Evolutionary conservation across 2,329 filamentous ascomycete genomes (phyloP), one percentile per base, ranked within the genome.

Genomic region (Ophiostoma pallidulum): DNA sequence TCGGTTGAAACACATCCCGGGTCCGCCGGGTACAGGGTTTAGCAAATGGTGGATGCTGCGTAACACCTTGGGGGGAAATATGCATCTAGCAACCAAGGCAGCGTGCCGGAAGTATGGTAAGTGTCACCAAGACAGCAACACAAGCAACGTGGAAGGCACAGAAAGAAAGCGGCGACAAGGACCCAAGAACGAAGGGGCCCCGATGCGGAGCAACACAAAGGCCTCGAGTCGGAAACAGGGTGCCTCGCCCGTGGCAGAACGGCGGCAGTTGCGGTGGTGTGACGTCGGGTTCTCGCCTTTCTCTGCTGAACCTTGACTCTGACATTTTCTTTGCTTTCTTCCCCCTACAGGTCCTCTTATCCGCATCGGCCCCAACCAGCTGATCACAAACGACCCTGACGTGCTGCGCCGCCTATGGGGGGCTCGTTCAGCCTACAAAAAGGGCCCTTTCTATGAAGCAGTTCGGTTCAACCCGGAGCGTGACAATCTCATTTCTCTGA

Each of bases 361-460:
- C 13, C 57, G 58, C 46, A 51, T 60, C 38, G 58, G 56, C 7
- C 58, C 58, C 41, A 60, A 60, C 41, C 49, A 53, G 13, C 51
- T 60, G 40, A 55, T 57, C 7, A 59, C 58, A 29, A 54, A 57
- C 43, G 57, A 60, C 26, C 55, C 57, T 13, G 57, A 58, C 8
- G 54, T 56, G 12, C 51, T 60, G 18, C 58, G 57, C 16, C 53
- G 52, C 12, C 59, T 65, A 53, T 64, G 61, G 49, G 60, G 58
- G 18, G 62, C 59, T 31, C 63, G 62, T 14, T 66, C 64, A n/a
- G 52, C 60, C 5, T 66, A 66, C 53, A 62, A 56, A 22, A 65
- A 64, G 47, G 64, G 62, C 12, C 52, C 60, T 29, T 66, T 64
- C 40, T 66, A 66, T 50, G 60, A 63, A 35, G 62, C 64, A 6